Conservation (phyloP, 805 yeast genomes). For the Schwanniomyces polymorphus region DNA sequence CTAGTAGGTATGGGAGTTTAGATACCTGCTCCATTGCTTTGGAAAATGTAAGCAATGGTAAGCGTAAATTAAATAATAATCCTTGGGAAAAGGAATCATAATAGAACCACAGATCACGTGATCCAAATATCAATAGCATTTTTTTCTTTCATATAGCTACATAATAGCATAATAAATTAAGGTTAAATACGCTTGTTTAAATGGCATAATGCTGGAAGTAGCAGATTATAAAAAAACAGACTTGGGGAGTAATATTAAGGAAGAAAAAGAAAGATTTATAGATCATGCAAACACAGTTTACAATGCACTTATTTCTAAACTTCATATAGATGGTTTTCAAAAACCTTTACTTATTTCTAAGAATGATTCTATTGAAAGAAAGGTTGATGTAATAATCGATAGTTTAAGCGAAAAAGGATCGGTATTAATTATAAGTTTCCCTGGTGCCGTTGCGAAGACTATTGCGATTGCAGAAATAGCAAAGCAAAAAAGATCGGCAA, state of each 20-base stretch:
- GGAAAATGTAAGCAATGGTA: constrained; percentile 13
- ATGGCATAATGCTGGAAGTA: neutral
- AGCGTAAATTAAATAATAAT: constrained; percentile 1
- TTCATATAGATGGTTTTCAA: neutral
- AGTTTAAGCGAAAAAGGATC: constrained; percentile 2
- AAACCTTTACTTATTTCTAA: constrained; percentile 9
- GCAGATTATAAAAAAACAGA: neutral
- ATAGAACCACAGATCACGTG: neutral
- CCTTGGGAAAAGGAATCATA: neutral
- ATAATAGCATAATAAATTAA: neutral
- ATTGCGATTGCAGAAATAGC: constrained; percentile 16
- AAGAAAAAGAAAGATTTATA: neutral
- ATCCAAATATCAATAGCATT: neutral
- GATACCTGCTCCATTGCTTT: constrained; percentile 19
- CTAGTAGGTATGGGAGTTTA: constrained; percentile 20
- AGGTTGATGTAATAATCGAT: constrained; percentile 9
- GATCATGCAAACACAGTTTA: neutral
- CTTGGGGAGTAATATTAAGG: neutral
- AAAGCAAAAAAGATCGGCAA: constrained; percentile 8
- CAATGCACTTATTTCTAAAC: neutral
- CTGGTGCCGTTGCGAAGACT: constrained; percentile 12
- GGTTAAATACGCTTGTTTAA: neutral
- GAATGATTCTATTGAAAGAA: constrained; percentile 18
- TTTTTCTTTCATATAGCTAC: neutral
- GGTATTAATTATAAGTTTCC: constrained; percentile 9